Conservation (phyloP, 345 rosid species). For the Salix udensis region DNA sequence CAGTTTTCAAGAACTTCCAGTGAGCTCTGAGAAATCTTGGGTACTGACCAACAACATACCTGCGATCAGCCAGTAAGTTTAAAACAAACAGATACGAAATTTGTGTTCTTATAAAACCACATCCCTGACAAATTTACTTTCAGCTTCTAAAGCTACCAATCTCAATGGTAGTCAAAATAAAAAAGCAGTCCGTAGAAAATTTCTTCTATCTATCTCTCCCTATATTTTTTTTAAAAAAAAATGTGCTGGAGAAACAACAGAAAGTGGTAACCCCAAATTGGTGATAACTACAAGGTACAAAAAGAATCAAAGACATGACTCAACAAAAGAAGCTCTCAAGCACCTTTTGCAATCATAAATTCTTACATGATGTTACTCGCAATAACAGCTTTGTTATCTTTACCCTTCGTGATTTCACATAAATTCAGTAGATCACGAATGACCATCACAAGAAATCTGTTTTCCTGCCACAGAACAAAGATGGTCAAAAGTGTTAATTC, state of each 20-base stretch:
- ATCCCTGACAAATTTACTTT: not conserved
- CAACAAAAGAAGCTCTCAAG: not conserved
- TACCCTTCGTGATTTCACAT: conserved; percentile 96
- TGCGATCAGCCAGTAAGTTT: conserved; percentile 30
- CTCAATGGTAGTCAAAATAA: not conserved
- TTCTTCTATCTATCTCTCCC: not conserved
- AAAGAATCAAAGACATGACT: not conserved
- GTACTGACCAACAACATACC: conserved; percentile 99
- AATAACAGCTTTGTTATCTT: conserved; percentile 98
- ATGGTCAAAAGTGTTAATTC: not conserved
- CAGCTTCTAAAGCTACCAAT: not conserved
- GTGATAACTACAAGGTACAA: not conserved
- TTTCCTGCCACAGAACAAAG: conserved; percentile 59
- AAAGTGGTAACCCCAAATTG: not conserved
- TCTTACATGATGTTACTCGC: conserved; percentile 99
- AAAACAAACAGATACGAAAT: conserved; percentile 3
- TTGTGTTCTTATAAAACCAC: not conserved
- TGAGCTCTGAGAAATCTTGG: conserved; percentile 99
- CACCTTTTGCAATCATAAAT: not conserved
- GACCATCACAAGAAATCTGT: conserved; percentile 97
- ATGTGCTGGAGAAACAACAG: not conserved
- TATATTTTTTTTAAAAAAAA: not conserved
- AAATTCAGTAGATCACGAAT: conserved; percentile 91
- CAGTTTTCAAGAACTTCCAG: conserved; percentile 98
- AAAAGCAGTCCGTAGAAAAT: not conserved